Evolutionary conservation across 2,329 filamentous ascomycete genomes (phyloP).

Genomic region (Talaromyces sp.): DNA sequence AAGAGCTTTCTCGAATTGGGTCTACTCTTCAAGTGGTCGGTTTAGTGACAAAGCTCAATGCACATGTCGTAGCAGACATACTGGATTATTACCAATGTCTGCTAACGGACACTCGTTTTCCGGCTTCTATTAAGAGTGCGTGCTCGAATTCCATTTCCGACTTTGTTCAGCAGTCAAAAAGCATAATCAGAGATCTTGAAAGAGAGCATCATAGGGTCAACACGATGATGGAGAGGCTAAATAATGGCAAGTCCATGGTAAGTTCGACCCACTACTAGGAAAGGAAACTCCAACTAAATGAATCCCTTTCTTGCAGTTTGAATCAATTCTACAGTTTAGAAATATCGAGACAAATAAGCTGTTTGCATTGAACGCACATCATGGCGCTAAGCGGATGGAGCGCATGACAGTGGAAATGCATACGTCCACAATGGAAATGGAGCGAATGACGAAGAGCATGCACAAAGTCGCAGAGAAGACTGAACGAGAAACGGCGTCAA

Average conservation of each 20-base stretch:
- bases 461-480: conserved; percentile 3
- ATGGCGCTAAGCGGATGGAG: conserved; percentile 1
- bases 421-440: conserved; percentile 1
- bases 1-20: not conserved
- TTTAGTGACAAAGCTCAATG: conserved; percentile 1
- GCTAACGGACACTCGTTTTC: no score
- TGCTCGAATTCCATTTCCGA: no score
- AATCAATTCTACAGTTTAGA: conserved; percentile 1
- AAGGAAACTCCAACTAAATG: no score
- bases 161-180: no score
- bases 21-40: not conserved
- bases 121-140: no score
- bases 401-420: conserved; percentile 5
- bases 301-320: not conserved
- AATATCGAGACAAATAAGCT: conserved; percentile 2
- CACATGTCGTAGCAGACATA: not conserved
- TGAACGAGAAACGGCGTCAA: conserved; percentile 1
- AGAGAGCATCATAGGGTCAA: no score
- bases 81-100: not conserved
- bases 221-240: no score
- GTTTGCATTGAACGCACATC: conserved; percentile 2
- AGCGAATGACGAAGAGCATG: conserved; percentile 1
- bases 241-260: no score
- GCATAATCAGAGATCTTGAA: no score
- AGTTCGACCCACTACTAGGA: no score